These are phyloP conservation scores for Exophiala sideris DNA, from an alignment of 2,329 filamentous ascomycete genomes.

Conservation along the genomic window DNA sequence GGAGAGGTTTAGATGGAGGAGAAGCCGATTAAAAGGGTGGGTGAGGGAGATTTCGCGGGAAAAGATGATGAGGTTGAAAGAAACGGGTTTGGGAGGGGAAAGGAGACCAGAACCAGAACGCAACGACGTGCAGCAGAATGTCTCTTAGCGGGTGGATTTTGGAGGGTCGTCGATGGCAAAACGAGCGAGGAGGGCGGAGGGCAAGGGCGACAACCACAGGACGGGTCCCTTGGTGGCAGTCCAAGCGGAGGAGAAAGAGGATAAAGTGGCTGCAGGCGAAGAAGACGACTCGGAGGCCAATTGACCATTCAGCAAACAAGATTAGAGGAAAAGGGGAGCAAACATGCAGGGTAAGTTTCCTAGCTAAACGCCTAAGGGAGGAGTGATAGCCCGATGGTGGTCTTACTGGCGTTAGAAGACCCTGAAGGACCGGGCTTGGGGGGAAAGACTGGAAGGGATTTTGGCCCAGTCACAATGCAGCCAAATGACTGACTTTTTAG, in stretches of 20 bases:
- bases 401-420: not conserved
- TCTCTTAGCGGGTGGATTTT: not conserved
- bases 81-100: conserved; percentile 1
- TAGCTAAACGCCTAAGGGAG: not conserved
- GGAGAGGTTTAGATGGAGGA: not conserved
- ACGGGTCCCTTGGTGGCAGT: not conserved
- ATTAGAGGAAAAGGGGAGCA: not conserved
- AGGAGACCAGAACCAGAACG: not conserved
- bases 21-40: conserved; percentile 1
- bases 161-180: not conserved
- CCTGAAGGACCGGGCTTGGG: not conserved
- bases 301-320: not conserved
- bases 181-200: not conserved
- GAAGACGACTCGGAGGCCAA: not conserved
- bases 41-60: not conserved
- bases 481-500: not conserved
- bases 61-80: conserved; percentile 7
- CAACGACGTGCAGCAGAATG: not conserved
- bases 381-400: not conserved
- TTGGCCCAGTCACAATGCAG: not conserved
- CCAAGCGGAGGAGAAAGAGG: not conserved
- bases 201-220: not conserved
- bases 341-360: not conserved
- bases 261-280: conserved; percentile 1
- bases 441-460: not conserved